A percentile compares a stretch with the other conserved stretches of the same genome.
These are phyloP conservation scores for Coleophoma crateriformis DNA, from an alignment of 2,329 filamentous ascomycete genomes.

Conservation along the genomic window DNA sequence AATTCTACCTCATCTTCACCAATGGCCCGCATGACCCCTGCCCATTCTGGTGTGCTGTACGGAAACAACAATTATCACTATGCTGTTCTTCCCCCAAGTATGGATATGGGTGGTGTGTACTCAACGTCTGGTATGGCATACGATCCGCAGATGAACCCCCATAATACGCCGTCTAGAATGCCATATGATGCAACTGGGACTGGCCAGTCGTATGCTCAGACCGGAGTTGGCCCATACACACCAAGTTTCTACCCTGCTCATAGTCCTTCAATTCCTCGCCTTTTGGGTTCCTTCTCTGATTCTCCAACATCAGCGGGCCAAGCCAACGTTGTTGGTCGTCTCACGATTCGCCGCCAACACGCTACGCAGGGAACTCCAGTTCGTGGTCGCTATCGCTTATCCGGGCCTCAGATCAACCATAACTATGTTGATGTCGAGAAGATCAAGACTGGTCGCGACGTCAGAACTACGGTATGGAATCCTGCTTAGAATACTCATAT, in stretches of 20 bases:
- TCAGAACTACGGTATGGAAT: conserved; percentile 61
- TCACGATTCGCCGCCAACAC: conserved; percentile 29
- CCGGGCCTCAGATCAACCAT: conserved; percentile 45
- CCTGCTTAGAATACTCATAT: no score
- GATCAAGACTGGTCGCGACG: conserved; percentile 63
- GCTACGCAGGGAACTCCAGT: conserved; percentile 32
- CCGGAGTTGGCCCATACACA: background rate
- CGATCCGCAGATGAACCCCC: background rate
- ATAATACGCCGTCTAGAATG: background rate
- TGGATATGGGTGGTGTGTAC: conserved; percentile 6
- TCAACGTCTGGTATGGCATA: conserved; percentile 1
- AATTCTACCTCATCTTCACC: no score
- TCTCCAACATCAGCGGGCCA: conserved; percentile 1
- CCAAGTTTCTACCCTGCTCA: background rate
- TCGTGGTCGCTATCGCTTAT: conserved; percentile 28
- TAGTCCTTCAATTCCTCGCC: background rate
- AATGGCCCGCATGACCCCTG: no score
- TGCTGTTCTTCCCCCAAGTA: background rate
- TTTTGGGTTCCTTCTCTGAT: background rate
- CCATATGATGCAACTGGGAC: no score
- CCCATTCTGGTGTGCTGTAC: conserved; percentile 1
- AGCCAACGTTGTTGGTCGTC: conserved; percentile 3
- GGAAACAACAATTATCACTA: background rate
- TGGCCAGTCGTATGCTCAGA: background rate
- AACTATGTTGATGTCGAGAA: conserved; percentile 57